Conservation (phyloP, 495 filamentous ascomycete species). For the Penicillium argentinense region DNA sequence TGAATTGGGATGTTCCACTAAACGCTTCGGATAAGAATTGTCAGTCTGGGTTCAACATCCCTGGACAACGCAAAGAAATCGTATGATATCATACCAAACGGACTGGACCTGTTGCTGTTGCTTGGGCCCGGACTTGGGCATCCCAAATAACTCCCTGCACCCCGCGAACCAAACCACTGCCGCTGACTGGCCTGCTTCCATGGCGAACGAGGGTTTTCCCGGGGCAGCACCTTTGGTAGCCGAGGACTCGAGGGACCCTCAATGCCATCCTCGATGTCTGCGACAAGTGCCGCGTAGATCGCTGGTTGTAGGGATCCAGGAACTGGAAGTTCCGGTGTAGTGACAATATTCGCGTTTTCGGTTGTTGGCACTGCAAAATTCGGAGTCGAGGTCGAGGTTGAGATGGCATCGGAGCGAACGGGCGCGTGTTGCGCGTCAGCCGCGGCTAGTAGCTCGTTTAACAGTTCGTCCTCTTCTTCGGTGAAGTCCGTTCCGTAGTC, state of each 20-base stretch:
- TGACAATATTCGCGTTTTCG: constrained; percentile 7
- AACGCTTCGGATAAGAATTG: constrained; percentile 54
- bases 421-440: constrained; percentile 30
- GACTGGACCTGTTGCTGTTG: constrained; percentile 29
- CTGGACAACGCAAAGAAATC: not conserved
- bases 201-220: constrained; percentile 34
- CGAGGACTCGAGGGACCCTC: constrained; percentile 27
- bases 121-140: constrained; percentile 29
- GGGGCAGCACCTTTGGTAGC: constrained; percentile 43
- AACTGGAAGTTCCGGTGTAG: constrained; percentile 4
- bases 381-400: constrained; percentile 11
- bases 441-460: constrained; percentile 46
- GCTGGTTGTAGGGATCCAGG: constrained; percentile 12
- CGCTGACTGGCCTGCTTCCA: constrained; percentile 32
- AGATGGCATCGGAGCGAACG: constrained; percentile 13
- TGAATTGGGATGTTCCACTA: constrained; percentile 60
- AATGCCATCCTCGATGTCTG: constrained; percentile 42
- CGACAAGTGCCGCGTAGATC: constrained; percentile 11
- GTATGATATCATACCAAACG: constrained; percentile 33
- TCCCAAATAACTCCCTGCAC: constrained; percentile 8
- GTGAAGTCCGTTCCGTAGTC: constrained; percentile 77
- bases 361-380: constrained; percentile 3
- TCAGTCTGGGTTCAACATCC: constrained; percentile 42
- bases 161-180: constrained; percentile 2
- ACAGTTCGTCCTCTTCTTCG: constrained; percentile 56